Percentiles rank a stretch among this genome's conserved stretches.
These are phyloP conservation scores for Sicyos baderoa DNA, from an alignment of 306 rosid species.

Conservation along the genomic window DNA sequence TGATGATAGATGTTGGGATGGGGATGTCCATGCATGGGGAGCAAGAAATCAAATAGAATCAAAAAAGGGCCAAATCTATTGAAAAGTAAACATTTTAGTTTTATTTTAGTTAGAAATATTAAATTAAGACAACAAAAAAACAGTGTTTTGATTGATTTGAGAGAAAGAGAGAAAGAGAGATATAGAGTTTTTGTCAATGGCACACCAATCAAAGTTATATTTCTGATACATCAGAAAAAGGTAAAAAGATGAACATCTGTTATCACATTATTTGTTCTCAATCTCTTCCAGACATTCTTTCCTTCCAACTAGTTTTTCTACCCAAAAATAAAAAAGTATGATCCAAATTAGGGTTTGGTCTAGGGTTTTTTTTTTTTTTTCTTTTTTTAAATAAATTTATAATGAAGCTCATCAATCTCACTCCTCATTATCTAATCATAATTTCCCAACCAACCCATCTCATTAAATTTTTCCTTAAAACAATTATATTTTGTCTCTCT, in stretches of 20 bases:
- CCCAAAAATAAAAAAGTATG: background rate
- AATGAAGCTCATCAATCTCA: background rate
- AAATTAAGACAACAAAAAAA: slow-evolving; percentile 42
- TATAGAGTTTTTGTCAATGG: slow-evolving; percentile 31
- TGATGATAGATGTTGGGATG: background rate
- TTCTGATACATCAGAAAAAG: slow-evolving; percentile 5
- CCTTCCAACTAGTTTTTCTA: background rate
- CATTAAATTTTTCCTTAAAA: background rate
- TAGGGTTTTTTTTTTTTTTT: background rate
- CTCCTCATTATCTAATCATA: background rate
- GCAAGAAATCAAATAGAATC: slow-evolving; percentile 52
- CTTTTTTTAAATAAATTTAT: background rate
- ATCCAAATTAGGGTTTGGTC: slow-evolving; percentile 16
- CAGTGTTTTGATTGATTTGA: slow-evolving; percentile 45
- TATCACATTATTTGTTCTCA: background rate
- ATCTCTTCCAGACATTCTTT: slow-evolving; percentile 8
- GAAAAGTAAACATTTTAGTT: slow-evolving; percentile 31
- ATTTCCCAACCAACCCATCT: background rate
- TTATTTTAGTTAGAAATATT: slow-evolving; percentile 29
- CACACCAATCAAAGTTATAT: slow-evolving; percentile 19
- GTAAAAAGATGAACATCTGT: background rate
- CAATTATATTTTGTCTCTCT: too few relatives aligned
- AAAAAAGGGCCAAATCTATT: slow-evolving; percentile 41
- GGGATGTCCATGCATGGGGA: slow-evolving; percentile 42
- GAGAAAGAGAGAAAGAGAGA: slow-evolving; percentile 40